Evolutionary conservation across 225 moss, liverwort and hornwort species (phyloP), one percentile per base, ranked within the genome.

Genomic region (Bryum argenteum): DNA sequence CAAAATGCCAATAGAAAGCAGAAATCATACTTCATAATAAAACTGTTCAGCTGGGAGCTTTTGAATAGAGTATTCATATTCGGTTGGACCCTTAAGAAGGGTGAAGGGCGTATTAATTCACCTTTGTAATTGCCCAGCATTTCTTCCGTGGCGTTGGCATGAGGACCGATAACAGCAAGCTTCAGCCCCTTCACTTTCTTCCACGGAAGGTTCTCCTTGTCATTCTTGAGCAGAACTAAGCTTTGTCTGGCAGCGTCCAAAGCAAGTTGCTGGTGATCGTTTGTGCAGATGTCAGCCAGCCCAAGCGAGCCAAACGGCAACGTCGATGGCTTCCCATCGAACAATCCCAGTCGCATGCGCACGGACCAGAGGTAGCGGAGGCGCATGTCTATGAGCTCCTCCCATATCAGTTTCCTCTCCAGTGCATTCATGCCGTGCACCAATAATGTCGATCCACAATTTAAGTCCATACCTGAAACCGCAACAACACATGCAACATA

Each of bases 121-220:
- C 95, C 95, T 89, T 85, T 72, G 41, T 96, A 93, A 52, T 90
- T 93, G 23, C 96, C 96, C 37, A 93, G 79, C 96, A 96, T 96
- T 54, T 68, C 70, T 5, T 73, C 41, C 1, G 56, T 67, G 17
- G 90, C 91, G 55, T 93, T 76, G 8, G 85, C 93, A 75, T 96
- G 91, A 33, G 91, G 93, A 48, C 96, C 96, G 24, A 96, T 89
- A n/a, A 96, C 77, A 47, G 89, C 96, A 10, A 96, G 69, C 40
- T 63, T 90, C 67, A 63, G 60, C 19, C 81, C 56, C 10, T 39
- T 56, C 6, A 41, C 55, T 26, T 47, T 69, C 40, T 75, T 90
- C 65, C 91, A 79, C 10, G 96, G 96, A 0, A 96, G 86, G 21
- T 63, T 51, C 5, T 76, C 37, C 19, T 89, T 44, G 33, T 86